Percentiles rank a stretch among this genome's conserved stretches.
phyloP scores from a whole-genome alignment of 192 early-diverging fungal genomes.

The Entomortierella parvispora region DNA sequence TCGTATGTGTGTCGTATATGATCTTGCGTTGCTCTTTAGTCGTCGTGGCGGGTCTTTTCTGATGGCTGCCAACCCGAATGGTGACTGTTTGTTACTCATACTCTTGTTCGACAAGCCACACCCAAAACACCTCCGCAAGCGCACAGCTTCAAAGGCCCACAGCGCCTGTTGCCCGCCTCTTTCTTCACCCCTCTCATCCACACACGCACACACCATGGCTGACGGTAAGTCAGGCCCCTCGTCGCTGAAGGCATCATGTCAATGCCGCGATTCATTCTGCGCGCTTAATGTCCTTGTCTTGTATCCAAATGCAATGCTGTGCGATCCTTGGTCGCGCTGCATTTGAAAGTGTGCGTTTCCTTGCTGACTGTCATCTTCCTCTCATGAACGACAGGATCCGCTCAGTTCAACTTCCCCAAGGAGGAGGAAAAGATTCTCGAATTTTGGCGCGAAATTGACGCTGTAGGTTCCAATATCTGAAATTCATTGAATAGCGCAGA shows the following conservation, averaged over 20 bases:
- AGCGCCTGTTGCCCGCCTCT: too few species aligned
- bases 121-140: too few species aligned
- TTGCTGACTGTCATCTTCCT: background rate
- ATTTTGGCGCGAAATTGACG: conserved; percentile 98
- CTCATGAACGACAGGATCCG: conserved; percentile 31
- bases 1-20: background rate
- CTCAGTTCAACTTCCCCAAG: conserved; percentile 85
- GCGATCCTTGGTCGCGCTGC: too few species aligned
- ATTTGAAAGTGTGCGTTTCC: too few species aligned
- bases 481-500: background rate
- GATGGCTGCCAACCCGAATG: too few species aligned
- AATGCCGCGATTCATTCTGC: background rate
- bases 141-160: too few species aligned
- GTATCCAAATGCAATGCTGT: too few species aligned
- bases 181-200: conserved; percentile 1
- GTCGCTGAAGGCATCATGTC: background rate
- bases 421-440: conserved; percentile 94
- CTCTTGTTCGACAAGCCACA: too few species aligned
- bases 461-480: conserved; percentile 57
- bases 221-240: too few species aligned
- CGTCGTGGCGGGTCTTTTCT: too few species aligned
- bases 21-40: background rate
- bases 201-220: conserved; percentile 36
- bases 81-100: too few species aligned
- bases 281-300: too few species aligned